A percentile compares a stretch with the other conserved stretches of the same genome.
Conservation (phyloP, 2,329 filamentous ascomycete genomes). For the Pseudophaeomoniella oleicola region DNA sequence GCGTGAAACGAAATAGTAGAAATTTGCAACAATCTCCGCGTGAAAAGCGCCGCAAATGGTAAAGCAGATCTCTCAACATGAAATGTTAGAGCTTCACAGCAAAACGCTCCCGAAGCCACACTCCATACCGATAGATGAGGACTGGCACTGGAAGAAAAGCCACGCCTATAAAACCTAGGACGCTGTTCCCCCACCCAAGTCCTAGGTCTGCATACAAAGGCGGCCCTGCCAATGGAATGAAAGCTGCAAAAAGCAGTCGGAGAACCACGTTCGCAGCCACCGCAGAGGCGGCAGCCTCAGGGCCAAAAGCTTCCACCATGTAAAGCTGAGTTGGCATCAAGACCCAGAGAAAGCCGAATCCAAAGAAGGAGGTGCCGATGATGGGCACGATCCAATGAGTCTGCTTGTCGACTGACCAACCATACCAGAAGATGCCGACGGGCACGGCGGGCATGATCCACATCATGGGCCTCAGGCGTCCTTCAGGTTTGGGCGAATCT, state of each 20-base stretch:
- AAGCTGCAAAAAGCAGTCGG: slow-evolving; percentile 39
- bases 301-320: slow-evolving; percentile 38
- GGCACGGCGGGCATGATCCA: slow-evolving; percentile 10
- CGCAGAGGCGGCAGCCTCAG: slow-evolving; percentile 33
- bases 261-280: slow-evolving; percentile 42
- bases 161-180: slow-evolving; percentile 42
- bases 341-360: slow-evolving; percentile 13
- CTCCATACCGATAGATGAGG: slow-evolving; percentile 21
- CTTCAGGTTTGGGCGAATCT: slow-evolving; percentile 12
- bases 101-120: no score
- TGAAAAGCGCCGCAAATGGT: no score
- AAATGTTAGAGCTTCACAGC: no score
- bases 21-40: no score
- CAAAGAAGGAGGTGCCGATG: slow-evolving; percentile 13
- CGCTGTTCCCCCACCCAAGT: slow-evolving; percentile 35
- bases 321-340: slow-evolving; percentile 44
- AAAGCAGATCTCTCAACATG: no score
- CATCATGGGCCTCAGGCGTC: slow-evolving; percentile 11
- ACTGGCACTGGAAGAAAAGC: slow-evolving; percentile 28
- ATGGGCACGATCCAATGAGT: slow-evolving; percentile 19
- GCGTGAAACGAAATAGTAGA: no score
- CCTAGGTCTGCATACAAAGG: slow-evolving; percentile 32
- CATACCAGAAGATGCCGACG: slow-evolving; percentile 16
- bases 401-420: slow-evolving; percentile 14
- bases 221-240: slow-evolving; percentile 46